phyloP scores from a whole-genome alignment of 768 basidiomycete species.

The Pisolithus albus region DNA sequence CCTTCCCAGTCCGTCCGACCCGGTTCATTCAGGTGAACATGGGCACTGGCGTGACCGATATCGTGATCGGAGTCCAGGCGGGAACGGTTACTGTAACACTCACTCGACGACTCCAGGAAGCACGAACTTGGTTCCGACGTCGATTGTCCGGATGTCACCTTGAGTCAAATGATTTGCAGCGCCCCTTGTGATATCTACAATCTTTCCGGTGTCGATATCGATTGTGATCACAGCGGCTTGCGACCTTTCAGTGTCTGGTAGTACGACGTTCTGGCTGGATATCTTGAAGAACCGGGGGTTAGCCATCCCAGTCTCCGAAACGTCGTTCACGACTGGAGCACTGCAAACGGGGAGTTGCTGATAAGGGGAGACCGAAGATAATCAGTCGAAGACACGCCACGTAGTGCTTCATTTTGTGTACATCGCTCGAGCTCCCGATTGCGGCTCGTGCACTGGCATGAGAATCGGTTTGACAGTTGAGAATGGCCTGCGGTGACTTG shows the following conservation, averaged over 20 bases:
- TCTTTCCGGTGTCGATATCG: conserved; percentile 51
- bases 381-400: no score
- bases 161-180: conserved; percentile 18
- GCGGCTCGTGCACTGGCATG: no score
- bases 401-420: no score
- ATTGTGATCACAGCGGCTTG: conserved; percentile 63
- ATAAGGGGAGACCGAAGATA: no score
- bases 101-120: conserved; percentile 82
- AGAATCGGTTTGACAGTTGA: no score
- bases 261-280: conserved; percentile 49
- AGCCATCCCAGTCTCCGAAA: neutral
- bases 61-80: neutral
- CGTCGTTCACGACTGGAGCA: no score
- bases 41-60: conserved; percentile 45
- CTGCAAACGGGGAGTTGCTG: no score
- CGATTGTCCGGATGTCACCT: conserved; percentile 36
- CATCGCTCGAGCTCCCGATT: no score
- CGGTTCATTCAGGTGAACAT: conserved; percentile 92
- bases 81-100: neutral
- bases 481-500: no score
- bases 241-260: conserved; percentile 43
- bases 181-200: conserved; percentile 40
- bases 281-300: conserved; percentile 30
- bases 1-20: conserved; percentile 94
- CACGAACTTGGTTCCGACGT: conserved; percentile 52